A percentile compares a stretch with the other conserved stretches of the same genome.
Evolutionary conservation across 306 rosid species (phyloP).

Genomic region (Cyamopsis tetragonoloba): DNA sequence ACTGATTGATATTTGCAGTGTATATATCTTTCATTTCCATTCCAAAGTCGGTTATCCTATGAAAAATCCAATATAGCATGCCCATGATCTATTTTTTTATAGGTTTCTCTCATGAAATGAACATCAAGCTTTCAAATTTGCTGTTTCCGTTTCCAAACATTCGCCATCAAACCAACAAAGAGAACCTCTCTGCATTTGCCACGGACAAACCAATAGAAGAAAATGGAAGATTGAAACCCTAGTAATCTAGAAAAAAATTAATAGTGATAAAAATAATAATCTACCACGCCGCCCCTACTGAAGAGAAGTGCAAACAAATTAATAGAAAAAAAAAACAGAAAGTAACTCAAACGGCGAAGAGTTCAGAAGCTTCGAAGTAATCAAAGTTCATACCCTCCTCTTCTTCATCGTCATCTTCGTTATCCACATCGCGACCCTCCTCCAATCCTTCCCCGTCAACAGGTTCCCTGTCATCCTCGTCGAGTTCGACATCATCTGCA

Average conservation of each 20-base stretch:
- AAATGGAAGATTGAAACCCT: conserved; percentile 21
- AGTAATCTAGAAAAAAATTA: background rate
- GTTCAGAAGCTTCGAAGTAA: background rate
- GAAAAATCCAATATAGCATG: background rate
- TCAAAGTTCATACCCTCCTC: conserved; percentile 63
- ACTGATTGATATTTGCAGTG: background rate
- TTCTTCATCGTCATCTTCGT: conserved; percentile 79
- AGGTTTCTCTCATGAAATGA: background rate
- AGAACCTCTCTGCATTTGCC: background rate
- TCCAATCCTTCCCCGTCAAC: conserved; percentile 50
- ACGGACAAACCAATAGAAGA: background rate
- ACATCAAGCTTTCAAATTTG: background rate
- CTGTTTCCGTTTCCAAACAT: background rate
- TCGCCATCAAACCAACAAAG: background rate
- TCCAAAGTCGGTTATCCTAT: background rate
- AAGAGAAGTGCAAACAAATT: background rate
- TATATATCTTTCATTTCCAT: background rate
- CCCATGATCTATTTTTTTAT: background rate
- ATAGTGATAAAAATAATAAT: too few relatives aligned
- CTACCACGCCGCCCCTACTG: background rate
- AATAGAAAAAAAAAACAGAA: background rate
- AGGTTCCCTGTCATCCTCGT: conserved; percentile 69
- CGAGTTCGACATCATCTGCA: conserved; percentile 74
- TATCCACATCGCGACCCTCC: conserved; percentile 41
- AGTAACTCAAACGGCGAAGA: background rate